These are phyloP conservation scores for Dissophora ornata DNA, from an alignment of 192 early-diverging fungal genomes.

Conservation along the genomic window DNA sequence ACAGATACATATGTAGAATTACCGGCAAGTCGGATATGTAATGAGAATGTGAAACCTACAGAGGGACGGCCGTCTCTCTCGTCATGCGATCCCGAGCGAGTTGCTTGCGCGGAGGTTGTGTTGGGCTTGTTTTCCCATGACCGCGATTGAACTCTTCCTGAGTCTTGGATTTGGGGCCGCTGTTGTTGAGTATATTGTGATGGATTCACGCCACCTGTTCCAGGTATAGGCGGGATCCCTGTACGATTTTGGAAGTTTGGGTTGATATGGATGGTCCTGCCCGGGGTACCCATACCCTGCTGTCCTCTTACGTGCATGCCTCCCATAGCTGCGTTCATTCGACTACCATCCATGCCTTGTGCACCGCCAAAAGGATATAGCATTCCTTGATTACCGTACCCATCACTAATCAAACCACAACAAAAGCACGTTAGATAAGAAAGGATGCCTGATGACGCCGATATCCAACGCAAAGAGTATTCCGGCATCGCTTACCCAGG, in stretches of 20 bases:
- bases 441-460: too few species aligned
- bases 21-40: too few species aligned
- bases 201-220: background rate
- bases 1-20: too few species aligned
- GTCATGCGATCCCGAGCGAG: constrained; percentile 11
- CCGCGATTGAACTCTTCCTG: background rate
- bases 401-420: constrained; percentile 8
- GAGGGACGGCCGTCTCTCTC: background rate
- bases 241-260: constrained; percentile 47
- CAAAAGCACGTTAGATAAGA: background rate
- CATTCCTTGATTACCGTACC: constrained; percentile 36
- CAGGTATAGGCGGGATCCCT: constrained; percentile 1
- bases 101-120: background rate
- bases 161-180: constrained; percentile 7
- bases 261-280: constrained; percentile 49
- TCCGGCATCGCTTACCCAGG: constrained; percentile 21
- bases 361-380: constrained; percentile 10
- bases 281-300: constrained; percentile 6
- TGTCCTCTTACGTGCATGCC: constrained; percentile 10
- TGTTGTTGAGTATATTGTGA: constrained; percentile 5
- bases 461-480: background rate
- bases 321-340: constrained; percentile 12
- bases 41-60: constrained; percentile 11
- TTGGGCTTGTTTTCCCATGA: constrained; percentile 6
- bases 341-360: constrained; percentile 13